These are phyloP conservation scores for Colletotrichum abscissum DNA, from an alignment of 2,329 filamentous ascomycete species.

Conservation along the genomic window DNA sequence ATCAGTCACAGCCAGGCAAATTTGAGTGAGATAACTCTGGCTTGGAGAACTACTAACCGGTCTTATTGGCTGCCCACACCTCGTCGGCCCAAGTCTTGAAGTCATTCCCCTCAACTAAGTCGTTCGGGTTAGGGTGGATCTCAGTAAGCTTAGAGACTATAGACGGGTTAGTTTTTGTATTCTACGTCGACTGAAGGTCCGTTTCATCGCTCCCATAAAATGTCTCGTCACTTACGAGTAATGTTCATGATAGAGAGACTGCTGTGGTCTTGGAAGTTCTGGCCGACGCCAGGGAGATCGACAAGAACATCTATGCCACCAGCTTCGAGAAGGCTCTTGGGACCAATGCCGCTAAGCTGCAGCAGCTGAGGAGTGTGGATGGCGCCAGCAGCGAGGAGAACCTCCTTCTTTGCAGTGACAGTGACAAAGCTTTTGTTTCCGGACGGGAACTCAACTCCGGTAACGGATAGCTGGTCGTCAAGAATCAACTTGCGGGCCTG, in stretches of 20 bases:
- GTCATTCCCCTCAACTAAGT: slow-evolving; percentile 24
- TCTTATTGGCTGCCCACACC: slow-evolving; percentile 19
- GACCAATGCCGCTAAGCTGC: slow-evolving; percentile 57
- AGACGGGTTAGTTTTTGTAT: background rate
- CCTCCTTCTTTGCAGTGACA: slow-evolving; percentile 46
- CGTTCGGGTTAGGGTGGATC: slow-evolving; percentile 29
- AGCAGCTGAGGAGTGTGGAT: slow-evolving; percentile 53
- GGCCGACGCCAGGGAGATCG: slow-evolving; percentile 57
- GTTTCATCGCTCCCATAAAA: background rate
- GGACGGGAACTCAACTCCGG: slow-evolving; percentile 44
- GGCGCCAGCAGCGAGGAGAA: slow-evolving; percentile 50
- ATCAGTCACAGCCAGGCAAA: background rate
- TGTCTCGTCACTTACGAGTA: slow-evolving; percentile 26
- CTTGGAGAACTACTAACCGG: slow-evolving; percentile 24
- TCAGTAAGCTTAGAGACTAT: slow-evolving; percentile 29
- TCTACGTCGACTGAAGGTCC: background rate
- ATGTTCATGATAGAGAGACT: slow-evolving; percentile 40
- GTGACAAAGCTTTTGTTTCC: slow-evolving; percentile 32
- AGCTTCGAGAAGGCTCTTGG: slow-evolving; percentile 45
- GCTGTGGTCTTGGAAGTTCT: slow-evolving; percentile 53
- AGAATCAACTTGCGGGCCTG: slow-evolving; percentile 47
- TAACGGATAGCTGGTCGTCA: slow-evolving; percentile 42
- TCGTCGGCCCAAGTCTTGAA: slow-evolving; percentile 37
- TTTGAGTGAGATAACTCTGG: too few species aligned
- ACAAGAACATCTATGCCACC: slow-evolving; percentile 50